Percentiles rank a stretch among this genome's conserved stretches.
phyloP scores from a whole-genome alignment of 2,329 filamentous ascomycete species.

The Dactylellina drechsleri region DNA sequence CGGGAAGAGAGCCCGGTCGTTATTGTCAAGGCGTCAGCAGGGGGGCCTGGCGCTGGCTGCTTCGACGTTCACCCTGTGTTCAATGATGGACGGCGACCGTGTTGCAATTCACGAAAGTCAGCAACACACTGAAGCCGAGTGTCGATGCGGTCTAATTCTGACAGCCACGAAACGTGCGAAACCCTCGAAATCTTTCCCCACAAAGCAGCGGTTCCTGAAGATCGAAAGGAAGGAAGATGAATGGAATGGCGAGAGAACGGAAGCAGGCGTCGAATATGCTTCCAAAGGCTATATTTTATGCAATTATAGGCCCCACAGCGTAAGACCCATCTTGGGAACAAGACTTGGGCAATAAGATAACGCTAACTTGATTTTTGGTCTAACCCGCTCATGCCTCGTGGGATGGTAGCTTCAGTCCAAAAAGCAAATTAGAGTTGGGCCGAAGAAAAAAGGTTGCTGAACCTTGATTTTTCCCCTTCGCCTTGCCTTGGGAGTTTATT shows the following conservation, averaged over 20 bases:
- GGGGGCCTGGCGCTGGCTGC: constrained; percentile 1
- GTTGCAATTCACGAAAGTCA: constrained; percentile 14
- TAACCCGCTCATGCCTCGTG: constrained; percentile 46
- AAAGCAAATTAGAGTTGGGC: constrained; percentile 47
- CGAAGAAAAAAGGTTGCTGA: constrained; percentile 19
- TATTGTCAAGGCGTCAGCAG: not conserved
- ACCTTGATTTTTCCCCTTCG: constrained; percentile 37
- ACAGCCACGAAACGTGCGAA: constrained; percentile 8
- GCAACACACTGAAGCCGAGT: constrained; percentile 8
- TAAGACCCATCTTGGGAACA: not conserved
- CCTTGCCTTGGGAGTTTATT: constrained; percentile 23
- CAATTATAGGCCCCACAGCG: constrained; percentile 6
- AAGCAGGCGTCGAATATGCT: constrained; percentile 10
- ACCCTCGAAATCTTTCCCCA: constrained; percentile 2
- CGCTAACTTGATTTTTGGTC: constrained; percentile 17
- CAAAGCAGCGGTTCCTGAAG: not conserved
- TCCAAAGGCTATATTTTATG: constrained; percentile 27
- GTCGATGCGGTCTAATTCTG: constrained; percentile 2
- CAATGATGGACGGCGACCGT: constrained; percentile 3
- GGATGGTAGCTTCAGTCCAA: constrained; percentile 18
- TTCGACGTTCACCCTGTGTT: constrained; percentile 1
- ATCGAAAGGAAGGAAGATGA: constrained; percentile 7
- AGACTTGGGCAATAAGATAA: not conserved
- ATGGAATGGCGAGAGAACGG: not conserved
- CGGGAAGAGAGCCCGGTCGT: not conserved